Percentiles rank a stretch among this genome's conserved stretches.
These are phyloP conservation scores for Phytophthora boehmeriae DNA, from an alignment of 352 stramenopile genomes.

Conservation along the genomic window DNA sequence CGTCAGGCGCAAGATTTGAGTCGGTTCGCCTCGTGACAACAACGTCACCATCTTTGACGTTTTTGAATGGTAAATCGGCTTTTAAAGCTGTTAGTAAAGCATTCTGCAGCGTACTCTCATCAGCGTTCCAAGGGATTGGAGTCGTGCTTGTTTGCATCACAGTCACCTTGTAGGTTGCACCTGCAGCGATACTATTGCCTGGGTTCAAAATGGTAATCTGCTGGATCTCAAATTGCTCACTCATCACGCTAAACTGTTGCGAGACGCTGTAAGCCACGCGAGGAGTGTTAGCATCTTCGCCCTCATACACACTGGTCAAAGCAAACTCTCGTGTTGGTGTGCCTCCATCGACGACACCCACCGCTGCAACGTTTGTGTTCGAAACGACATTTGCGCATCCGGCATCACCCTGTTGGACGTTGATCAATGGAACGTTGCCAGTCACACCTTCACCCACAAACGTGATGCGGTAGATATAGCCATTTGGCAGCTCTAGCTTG, in stretches of 20 bases:
- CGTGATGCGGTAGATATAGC: conserved; percentile 66
- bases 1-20: conserved; percentile 44
- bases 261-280: conserved; percentile 64
- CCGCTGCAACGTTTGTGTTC: conserved; percentile 25
- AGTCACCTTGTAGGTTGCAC: conserved; percentile 49
- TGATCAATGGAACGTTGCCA: conserved; percentile 50
- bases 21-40: conserved; percentile 60
- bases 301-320: conserved; percentile 53
- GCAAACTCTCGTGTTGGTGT: conserved; percentile 42
- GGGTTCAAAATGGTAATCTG: conserved; percentile 58
- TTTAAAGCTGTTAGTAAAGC: conserved; percentile 23
- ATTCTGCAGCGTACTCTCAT: conserved; percentile 40
- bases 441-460: conserved; percentile 67
- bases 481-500: conserved; percentile 45
- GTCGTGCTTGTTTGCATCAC: conserved; percentile 36
- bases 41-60: conserved; percentile 39
- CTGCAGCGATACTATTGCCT: conserved; percentile 36
- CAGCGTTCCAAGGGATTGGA: conserved; percentile 64
- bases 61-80: conserved; percentile 23
- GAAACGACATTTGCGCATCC: conserved; percentile 11
- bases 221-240: conserved; percentile 76
- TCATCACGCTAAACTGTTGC: conserved; percentile 74
- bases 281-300: conserved; percentile 41
- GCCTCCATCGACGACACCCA: conserved; percentile 31
- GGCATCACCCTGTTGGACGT: conserved; percentile 6